A percentile compares a stretch with the other conserved stretches of the same genome.
These are phyloP conservation scores for Paratinospora sagittata DNA, from an alignment of 164 flowering plant species.

Conservation along the genomic window DNA sequence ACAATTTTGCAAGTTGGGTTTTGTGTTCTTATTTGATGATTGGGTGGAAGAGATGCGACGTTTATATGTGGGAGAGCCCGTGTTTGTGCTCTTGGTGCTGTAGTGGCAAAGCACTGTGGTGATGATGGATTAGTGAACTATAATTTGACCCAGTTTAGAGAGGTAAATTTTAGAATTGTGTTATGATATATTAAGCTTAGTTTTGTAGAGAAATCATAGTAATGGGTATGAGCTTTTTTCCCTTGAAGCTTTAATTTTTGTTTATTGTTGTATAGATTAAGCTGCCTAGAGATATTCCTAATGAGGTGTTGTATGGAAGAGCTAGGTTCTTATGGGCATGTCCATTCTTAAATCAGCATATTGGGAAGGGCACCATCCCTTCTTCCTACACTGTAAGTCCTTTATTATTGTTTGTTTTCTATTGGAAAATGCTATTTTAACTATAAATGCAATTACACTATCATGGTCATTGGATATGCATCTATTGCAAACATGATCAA, in stretches of 20 bases:
- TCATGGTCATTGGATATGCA: no score
- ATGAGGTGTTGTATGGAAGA: conserved; percentile 55
- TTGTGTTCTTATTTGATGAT: background rate
- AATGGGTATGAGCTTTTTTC: background rate
- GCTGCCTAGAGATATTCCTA: conserved; percentile 37
- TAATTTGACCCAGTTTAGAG: conserved; percentile 48
- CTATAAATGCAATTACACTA: no score
- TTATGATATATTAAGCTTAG: no score
- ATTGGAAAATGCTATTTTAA: no score
- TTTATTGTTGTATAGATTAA: conserved; percentile 25
- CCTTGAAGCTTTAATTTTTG: background rate
- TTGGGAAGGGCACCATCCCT: conserved; percentile 35
- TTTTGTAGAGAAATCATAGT: background rate
- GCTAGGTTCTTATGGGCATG: conserved; percentile 56
- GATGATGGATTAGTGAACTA: conserved; percentile 30
- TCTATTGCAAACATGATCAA: no score
- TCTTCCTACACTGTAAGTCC: conserved; percentile 29
- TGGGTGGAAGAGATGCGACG: conserved; percentile 36
- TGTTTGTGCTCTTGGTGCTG: conserved; percentile 82
- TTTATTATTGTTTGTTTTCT: no score
- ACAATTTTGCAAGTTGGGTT: no score
- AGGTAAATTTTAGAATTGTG: conserved; percentile 31
- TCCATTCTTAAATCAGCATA: conserved; percentile 41
- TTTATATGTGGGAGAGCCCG: conserved; percentile 85
- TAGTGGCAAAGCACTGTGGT: conserved; percentile 48